Evolutionary conservation across 176 grass and related monocot genomes (phyloP), one percentile per base, ranked within the genome.

Genomic region (Aegilops sharonensis): DNA sequence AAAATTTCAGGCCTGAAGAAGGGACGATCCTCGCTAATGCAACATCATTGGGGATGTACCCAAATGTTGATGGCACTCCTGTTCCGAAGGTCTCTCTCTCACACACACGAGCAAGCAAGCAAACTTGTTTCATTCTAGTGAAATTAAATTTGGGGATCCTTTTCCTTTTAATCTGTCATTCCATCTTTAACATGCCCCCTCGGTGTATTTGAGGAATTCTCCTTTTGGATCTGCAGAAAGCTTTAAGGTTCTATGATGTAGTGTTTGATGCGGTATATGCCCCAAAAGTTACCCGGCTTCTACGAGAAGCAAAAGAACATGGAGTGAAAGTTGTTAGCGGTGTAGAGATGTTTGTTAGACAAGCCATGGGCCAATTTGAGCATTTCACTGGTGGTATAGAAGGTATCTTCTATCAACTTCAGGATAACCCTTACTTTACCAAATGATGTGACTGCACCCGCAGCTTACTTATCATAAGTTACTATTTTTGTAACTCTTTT

Each of bases 1-100:
- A 89, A 91, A 98, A 71, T 79, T 98, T 94, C 80, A 81, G 77
- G 66, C 94, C 94, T 67, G 88, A 95, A 88, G 80, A 88, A 82
- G 92, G 97, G 50, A 98, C 92, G 92, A 92, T 98, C 87, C 96
- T 98, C 59, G 94, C 97, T 76, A 98, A 98, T 91, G 90, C 97
- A 70, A 98, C 97, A 78, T 98, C 97, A 56, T 79, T 98, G 56
- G 97, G 96, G 76, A 98, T 98, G 97, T 82, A 94, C 34, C 97
- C 97, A 79, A 98, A 94, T 83, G 77, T 95, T 35, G 90, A 98
- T 87, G 86, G 86, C 72, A 98, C 97, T 25, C 93, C 97, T 94
- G 75, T 98, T 61, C 71, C 87, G 2, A 98, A 95, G 96, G 96
- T 98, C 54, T 59, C 54, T 56, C 54, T 52, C 48, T 12, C 36